phyloP scores from a whole-genome alignment of 1,284 basidiomycete genomes.

The Afroboletus lepidellus region DNA sequence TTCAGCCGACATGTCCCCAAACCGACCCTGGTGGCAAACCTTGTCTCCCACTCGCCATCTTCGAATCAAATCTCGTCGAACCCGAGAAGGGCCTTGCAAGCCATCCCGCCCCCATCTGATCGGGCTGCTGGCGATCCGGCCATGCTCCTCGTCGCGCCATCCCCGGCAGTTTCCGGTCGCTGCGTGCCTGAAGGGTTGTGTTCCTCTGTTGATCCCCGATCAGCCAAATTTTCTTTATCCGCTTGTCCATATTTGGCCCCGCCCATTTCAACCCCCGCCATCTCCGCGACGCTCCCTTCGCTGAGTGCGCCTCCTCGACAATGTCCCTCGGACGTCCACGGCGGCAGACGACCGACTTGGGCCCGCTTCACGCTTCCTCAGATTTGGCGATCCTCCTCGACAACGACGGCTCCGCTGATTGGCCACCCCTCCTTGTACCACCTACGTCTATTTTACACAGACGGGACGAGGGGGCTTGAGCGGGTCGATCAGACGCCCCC shows the following conservation, averaged over 20 bases:
- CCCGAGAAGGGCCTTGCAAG: slow-evolving; percentile 17
- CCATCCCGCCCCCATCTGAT: slow-evolving; percentile 2
- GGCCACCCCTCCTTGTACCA: too few species aligned
- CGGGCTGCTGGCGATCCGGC: not conserved
- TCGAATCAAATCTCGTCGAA: slow-evolving; percentile 34
- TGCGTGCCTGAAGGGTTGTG: slow-evolving; percentile 32
- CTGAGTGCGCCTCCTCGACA: slow-evolving; percentile 8
- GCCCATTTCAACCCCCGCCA: slow-evolving; percentile 24
- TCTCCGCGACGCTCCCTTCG: slow-evolving; percentile 29
- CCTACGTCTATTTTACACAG: slow-evolving; percentile 12
- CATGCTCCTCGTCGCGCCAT: not conserved
- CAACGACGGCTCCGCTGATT: slow-evolving; percentile 17
- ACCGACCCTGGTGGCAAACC: slow-evolving; percentile 44
- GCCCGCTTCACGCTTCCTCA: slow-evolving; percentile 24
- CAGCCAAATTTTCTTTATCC: slow-evolving; percentile 35
- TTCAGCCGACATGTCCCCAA: slow-evolving; percentile 46
- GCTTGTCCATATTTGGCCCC: slow-evolving; percentile 19
- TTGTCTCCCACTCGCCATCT: slow-evolving; percentile 27
- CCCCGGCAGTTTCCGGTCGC: slow-evolving; percentile 32
- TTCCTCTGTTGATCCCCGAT: slow-evolving; percentile 38
- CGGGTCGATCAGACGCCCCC: slow-evolving; percentile 8
- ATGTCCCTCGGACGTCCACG: slow-evolving; percentile 11
- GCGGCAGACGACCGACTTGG: slow-evolving; percentile 16
- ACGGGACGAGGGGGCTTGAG: slow-evolving; percentile 1
- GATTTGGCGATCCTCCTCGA: slow-evolving; percentile 12